Conservation (phyloP, 768 basidiomycete species). For the Phylloporus arenicola region DNA sequence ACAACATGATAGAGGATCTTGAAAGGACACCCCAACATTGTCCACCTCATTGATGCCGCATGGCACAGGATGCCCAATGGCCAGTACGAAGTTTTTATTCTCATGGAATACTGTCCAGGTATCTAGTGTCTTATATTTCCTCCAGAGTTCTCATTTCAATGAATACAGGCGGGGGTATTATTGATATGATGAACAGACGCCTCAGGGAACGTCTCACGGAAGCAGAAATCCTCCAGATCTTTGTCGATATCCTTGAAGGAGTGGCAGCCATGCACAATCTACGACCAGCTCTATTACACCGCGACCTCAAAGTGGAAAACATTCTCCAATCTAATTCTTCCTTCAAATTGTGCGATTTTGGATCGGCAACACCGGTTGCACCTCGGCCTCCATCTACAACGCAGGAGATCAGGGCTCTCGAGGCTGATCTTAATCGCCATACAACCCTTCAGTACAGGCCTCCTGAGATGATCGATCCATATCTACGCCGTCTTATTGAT, state of each 20-base stretch:
- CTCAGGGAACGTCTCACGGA: slow-evolving; percentile 92
- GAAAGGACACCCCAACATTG: slow-evolving; percentile 91
- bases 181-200: slow-evolving; percentile 99
- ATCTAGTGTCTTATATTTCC: slow-evolving; percentile 14
- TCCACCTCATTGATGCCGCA: slow-evolving; percentile 92
- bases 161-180: slow-evolving; percentile 84
- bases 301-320: slow-evolving; percentile 98
- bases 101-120: slow-evolving; percentile 98
- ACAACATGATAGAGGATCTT: slow-evolving; percentile 63
- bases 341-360: slow-evolving; percentile 98
- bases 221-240: slow-evolving; percentile 94
- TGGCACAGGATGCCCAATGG: slow-evolving; percentile 83
- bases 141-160: slow-evolving; percentile 8
- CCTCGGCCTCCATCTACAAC: slow-evolving; percentile 66
- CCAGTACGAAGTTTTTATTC: slow-evolving; percentile 91
- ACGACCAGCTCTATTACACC: slow-evolving; percentile 85
- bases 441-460: slow-evolving; percentile 97
- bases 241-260: slow-evolving; percentile 95
- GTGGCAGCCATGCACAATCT: slow-evolving; percentile 96
- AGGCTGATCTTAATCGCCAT: slow-evolving; percentile 87
- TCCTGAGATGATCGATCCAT: slow-evolving; percentile 97
- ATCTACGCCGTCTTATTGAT: slow-evolving; percentile 76
- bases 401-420: slow-evolving; percentile 81
- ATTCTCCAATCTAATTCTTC: slow-evolving; percentile 82
- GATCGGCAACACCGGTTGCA: slow-evolving; percentile 77